These are phyloP conservation scores for Penicillium cosmopolitanum DNA, from an alignment of 495 filamentous ascomycete species.

Conservation along the genomic window DNA sequence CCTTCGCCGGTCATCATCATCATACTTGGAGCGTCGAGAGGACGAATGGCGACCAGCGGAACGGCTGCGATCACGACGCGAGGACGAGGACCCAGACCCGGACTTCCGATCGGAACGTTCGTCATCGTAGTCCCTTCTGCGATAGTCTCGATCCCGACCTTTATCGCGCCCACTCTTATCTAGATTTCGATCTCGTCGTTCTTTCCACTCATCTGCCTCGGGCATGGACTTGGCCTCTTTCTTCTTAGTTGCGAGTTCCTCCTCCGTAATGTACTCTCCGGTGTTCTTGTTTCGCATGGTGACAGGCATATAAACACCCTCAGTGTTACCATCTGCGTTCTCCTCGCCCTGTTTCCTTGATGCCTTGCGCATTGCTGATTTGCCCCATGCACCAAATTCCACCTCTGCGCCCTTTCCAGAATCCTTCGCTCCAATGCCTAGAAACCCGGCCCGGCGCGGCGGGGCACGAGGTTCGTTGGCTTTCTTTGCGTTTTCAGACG, in stretches of 20 bases:
- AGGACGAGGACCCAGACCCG: slow-evolving; percentile 27
- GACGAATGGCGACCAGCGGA: slow-evolving; percentile 39
- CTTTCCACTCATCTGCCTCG: slow-evolving; percentile 51
- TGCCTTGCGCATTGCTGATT: slow-evolving; percentile 62
- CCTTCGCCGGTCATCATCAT: slow-evolving; percentile 31
- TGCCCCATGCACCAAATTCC: slow-evolving; percentile 77
- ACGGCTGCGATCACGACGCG: slow-evolving; percentile 41
- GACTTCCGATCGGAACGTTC: slow-evolving; percentile 34
- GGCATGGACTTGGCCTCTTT: slow-evolving; percentile 37
- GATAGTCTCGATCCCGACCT: slow-evolving; percentile 37
- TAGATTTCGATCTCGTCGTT: slow-evolving; percentile 52
- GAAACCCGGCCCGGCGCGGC: slow-evolving; percentile 72
- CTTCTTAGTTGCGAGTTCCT: slow-evolving; percentile 59
- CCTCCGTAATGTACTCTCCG: slow-evolving; percentile 66
- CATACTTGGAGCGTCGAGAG: slow-evolving; percentile 37
- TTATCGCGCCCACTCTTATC: slow-evolving; percentile 52
- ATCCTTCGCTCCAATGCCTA: slow-evolving; percentile 83
- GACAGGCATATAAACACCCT: slow-evolving; percentile 68
- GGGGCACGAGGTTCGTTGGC: slow-evolving; percentile 49
- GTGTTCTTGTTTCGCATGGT: slow-evolving; percentile 67
- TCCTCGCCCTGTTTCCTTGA: slow-evolving; percentile 52
- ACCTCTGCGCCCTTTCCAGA: slow-evolving; percentile 69
- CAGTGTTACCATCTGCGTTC: slow-evolving; percentile 38
- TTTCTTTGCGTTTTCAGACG: slow-evolving; percentile 27
- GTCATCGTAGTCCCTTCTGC: slow-evolving; percentile 35